Evolutionary conservation across 768 basidiomycete species (phyloP).

Genomic region (Macrolepiota dolichaula): DNA sequence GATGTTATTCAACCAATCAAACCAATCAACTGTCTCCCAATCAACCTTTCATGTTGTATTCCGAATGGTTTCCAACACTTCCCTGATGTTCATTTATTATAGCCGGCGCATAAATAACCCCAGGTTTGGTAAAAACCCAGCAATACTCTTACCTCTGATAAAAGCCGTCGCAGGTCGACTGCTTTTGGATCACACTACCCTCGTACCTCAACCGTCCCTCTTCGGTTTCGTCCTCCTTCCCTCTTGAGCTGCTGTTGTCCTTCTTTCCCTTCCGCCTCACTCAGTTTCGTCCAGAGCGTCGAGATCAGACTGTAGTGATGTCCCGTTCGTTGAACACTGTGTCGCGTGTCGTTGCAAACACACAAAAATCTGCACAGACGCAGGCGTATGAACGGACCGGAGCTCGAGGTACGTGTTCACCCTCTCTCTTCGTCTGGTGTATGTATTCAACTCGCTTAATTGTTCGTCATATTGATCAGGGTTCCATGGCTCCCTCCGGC

Average conservation of each 20-base stretch:
- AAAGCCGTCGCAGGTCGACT: constrained; percentile 1
- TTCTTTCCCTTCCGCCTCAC: neutral
- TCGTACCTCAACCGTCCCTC: neutral
- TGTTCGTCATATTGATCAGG: constrained; percentile 1
- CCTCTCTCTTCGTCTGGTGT: neutral
- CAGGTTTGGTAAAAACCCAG: constrained; percentile 5
- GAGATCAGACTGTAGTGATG: neutral
- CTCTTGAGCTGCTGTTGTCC: neutral
- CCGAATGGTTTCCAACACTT: neutral
- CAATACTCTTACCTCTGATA: neutral
- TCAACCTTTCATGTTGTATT: neutral
- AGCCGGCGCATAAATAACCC: constrained; percentile 7
- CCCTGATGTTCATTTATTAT: neutral
- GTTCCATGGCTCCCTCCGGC: constrained; percentile 15
- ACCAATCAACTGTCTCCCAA: neutral
- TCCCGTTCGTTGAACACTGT: constrained; percentile 11
- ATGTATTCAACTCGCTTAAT: neutral
- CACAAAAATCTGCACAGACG: neutral
- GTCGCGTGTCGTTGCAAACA: constrained; percentile 1
- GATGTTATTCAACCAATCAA: neutral
- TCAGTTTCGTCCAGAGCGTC: neutral
- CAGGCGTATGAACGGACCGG: constrained; percentile 4
- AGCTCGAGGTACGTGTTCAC: neutral
- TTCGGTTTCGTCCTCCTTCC: neutral
- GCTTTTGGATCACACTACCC: neutral